Percentiles rank a stretch among this genome's conserved stretches.
Evolutionary conservation across 139 green algal genomes (phyloP).

Genomic region (Picochlorum sp.): DNA sequence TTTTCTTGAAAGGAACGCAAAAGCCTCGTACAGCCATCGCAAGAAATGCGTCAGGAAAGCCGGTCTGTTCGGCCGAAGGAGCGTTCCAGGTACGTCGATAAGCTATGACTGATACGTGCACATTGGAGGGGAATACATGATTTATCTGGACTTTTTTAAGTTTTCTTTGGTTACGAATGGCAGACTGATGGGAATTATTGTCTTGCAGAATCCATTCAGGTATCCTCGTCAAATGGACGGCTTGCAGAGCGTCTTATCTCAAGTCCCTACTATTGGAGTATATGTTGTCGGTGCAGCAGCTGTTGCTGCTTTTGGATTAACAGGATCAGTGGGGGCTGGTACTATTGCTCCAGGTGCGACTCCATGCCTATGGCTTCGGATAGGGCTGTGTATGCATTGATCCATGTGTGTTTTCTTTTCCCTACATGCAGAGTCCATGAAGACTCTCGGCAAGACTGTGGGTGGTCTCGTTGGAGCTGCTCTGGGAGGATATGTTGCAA

Average conservation of each 20-base stretch:
- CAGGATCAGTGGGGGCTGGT: constrained; percentile 17
- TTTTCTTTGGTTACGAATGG: no score
- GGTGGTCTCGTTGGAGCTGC: constrained; percentile 37
- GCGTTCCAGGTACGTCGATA: no score
- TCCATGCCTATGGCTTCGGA: background rate
- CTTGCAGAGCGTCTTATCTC: constrained; percentile 41
- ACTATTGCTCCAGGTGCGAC: constrained; percentile 32
- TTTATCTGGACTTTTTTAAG: no score
- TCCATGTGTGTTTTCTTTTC: background rate
- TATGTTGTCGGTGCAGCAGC: constrained; percentile 43
- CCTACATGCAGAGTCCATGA: constrained; percentile 28
- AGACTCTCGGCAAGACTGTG: constrained; percentile 24
- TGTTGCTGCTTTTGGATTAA: constrained; percentile 28
- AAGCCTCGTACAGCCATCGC: no score
- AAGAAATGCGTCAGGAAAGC: no score
- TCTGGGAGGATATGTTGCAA: constrained; percentile 28
- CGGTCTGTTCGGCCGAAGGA: no score
- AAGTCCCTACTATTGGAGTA: constrained; percentile 45
- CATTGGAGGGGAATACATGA: no score
- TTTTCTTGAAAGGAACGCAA: no score
- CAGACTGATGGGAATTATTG: background rate
- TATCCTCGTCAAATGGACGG: constrained; percentile 39
- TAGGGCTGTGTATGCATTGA: background rate
- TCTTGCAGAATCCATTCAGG: constrained; percentile 42
- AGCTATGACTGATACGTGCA: no score